Percentiles rank a stretch among this genome's conserved stretches.
Evolutionary conservation across 805 yeast species (phyloP).

Genomic region (Yarrowia deformans): DNA sequence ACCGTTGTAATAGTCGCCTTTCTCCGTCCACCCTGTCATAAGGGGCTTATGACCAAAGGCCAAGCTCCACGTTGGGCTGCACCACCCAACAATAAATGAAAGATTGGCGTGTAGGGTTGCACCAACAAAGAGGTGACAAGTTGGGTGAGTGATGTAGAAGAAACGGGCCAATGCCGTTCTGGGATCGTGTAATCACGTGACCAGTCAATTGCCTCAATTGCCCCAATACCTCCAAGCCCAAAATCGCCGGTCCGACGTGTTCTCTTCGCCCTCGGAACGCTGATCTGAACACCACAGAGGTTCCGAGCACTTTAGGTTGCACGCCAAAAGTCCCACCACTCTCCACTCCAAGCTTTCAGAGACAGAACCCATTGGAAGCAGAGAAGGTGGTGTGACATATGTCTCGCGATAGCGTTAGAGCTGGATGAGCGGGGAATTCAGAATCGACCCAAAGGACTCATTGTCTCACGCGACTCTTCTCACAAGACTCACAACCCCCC

Average conservation of each 20-base stretch:
- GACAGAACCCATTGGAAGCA: slow-evolving; percentile 11
- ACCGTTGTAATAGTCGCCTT: too few species aligned
- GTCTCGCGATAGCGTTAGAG: too few species aligned
- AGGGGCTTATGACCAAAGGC: neutral
- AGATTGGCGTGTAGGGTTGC: slow-evolving; percentile 8
- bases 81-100: slow-evolving; percentile 35
- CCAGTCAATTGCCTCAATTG: neutral
- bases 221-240: neutral
- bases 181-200: neutral
- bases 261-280: slow-evolving; percentile 1
- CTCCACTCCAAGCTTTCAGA: too few species aligned
- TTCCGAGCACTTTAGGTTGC: slow-evolving; percentile 35
- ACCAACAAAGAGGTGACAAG: slow-evolving; percentile 15
- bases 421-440: too few species aligned
- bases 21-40: too few species aligned
- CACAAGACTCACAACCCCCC: too few species aligned
- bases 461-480: too few species aligned
- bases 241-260: too few species aligned
- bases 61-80: slow-evolving; percentile 28
- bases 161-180: too few species aligned
- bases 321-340: neutral
- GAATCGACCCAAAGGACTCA: too few species aligned
- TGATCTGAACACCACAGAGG: slow-evolving; percentile 32
- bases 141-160: neutral
- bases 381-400: neutral